Conservation (phyloP, 1,284 basidiomycete genomes). For the Heterobasidion irregulare region DNA sequence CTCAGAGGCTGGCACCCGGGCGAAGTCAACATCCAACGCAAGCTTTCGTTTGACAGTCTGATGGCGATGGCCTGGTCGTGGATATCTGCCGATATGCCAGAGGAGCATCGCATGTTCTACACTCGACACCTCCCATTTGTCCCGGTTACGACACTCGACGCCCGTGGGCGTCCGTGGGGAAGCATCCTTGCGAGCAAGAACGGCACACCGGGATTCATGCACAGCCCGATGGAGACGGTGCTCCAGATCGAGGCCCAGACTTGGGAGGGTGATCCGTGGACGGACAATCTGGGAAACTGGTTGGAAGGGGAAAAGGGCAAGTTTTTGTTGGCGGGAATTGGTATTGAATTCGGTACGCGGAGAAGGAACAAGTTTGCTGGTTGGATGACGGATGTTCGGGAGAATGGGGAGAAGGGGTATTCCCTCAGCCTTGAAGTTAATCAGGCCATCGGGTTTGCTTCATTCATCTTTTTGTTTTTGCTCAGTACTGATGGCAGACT, state of each 20-base stretch:
- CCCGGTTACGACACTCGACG: slow-evolving; percentile 29
- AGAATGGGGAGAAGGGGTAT: slow-evolving; percentile 14
- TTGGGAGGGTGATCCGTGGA: slow-evolving; percentile 52
- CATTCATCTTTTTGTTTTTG: background rate
- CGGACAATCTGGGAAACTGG: slow-evolving; percentile 24
- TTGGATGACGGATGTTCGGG: slow-evolving; percentile 24
- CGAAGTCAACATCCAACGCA: slow-evolving; percentile 24
- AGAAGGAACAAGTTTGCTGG: slow-evolving; percentile 60
- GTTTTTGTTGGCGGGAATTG: slow-evolving; percentile 47
- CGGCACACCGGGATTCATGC: slow-evolving; percentile 34
- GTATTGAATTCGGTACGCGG: slow-evolving; percentile 49
- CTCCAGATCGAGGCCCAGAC: slow-evolving; percentile 33
- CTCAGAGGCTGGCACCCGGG: slow-evolving; percentile 30
- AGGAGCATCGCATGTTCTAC: slow-evolving; percentile 28
- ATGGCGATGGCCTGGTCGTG: slow-evolving; percentile 21
- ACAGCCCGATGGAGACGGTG: slow-evolving; percentile 27
- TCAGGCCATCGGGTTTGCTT: slow-evolving; percentile 45
- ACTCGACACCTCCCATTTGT: slow-evolving; percentile 28
- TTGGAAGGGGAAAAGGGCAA: slow-evolving; percentile 12
- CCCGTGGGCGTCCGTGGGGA: slow-evolving; percentile 27
- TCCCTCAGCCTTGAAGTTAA: slow-evolving; percentile 34
- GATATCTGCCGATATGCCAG: slow-evolving; percentile 24
- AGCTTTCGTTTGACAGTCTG: slow-evolving; percentile 18
- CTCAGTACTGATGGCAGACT: background rate
- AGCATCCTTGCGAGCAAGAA: slow-evolving; percentile 24